Evolutionary conservation across 169 alveolate species (phyloP).

Genomic region (Cryptosporidium meleagridis): DNA sequence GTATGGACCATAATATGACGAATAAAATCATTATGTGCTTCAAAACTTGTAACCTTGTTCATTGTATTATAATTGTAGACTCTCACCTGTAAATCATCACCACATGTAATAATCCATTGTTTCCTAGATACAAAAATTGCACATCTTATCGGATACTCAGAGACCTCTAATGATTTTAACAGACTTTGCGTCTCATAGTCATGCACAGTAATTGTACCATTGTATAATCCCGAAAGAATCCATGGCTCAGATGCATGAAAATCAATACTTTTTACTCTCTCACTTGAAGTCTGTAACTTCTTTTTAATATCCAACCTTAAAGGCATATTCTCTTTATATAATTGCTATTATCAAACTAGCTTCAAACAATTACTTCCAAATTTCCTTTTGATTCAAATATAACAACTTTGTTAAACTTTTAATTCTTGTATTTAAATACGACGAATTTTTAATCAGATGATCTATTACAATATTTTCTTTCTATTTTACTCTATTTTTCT

Average conservation of each 20-base stretch:
- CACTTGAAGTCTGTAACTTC: conserved; percentile 92
- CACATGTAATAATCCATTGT: conserved; percentile 93
- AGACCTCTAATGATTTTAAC: conserved; percentile 93
- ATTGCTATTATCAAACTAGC: neutral
- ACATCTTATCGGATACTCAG: conserved; percentile 93
- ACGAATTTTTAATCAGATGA: neutral
- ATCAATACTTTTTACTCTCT: conserved; percentile 96
- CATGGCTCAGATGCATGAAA: conserved; percentile 95
- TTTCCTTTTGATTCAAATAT: too few species aligned
- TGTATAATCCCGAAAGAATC: conserved; percentile 94
- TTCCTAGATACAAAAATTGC: conserved; percentile 95
- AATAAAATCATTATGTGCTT: conserved; percentile 98
- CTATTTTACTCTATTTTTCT: neutral
- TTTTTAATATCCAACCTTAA: conserved; percentile 93
- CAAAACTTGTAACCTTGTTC: conserved; percentile 93
- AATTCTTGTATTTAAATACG: too few species aligned
- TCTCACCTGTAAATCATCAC: conserved; percentile 93
- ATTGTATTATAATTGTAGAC: conserved; percentile 96
- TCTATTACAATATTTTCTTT: neutral
- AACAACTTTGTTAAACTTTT: too few species aligned
- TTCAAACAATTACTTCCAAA: neutral
- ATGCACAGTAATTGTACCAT: conserved; percentile 91
- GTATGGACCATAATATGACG: conserved; percentile 96
- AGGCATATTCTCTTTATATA: conserved; percentile 83
- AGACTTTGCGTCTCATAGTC: conserved; percentile 90